A percentile compares a stretch with the other conserved stretches of the same genome.
Conservation (phyloP, 78 protist species). For the Polysphondylium violaceum region DNA sequence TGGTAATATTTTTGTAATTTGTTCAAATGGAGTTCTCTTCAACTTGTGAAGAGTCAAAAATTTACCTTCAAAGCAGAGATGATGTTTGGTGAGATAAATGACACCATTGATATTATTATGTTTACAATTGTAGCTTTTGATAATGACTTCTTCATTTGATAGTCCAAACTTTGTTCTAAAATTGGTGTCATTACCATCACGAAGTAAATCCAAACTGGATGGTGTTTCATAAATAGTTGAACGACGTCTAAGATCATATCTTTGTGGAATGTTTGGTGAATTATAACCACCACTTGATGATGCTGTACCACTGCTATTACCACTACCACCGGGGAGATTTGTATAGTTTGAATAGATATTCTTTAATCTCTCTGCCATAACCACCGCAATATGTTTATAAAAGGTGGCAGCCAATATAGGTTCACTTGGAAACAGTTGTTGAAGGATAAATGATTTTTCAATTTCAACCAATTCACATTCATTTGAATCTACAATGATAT, state of each 20-base stretch:
- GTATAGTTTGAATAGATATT: neutral
- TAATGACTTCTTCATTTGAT: slow-evolving; percentile 66
- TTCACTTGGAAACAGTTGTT: slow-evolving; percentile 60
- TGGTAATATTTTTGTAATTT: slow-evolving; percentile 39
- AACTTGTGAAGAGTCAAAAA: slow-evolving; percentile 53
- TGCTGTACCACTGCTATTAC: neutral
- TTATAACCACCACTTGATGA: neutral
- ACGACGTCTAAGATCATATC: slow-evolving; percentile 1
- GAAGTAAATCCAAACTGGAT: slow-evolving; percentile 1
- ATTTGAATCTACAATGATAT: slow-evolving; percentile 22
- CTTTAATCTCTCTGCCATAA: slow-evolving; percentile 33
- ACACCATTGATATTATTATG: slow-evolving; percentile 69
- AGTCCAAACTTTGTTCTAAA: slow-evolving; percentile 57
- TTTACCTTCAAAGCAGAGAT: slow-evolving; percentile 81
- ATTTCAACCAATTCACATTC: slow-evolving; percentile 62
- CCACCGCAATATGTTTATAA: slow-evolving; percentile 52
- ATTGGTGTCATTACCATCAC: slow-evolving; percentile 31
- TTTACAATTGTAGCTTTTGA: slow-evolving; percentile 64
- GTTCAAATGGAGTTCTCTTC: slow-evolving; percentile 45
- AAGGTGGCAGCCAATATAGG: slow-evolving; percentile 58
- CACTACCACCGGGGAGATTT: neutral
- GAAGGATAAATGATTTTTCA: slow-evolving; percentile 58
- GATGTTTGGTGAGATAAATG: slow-evolving; percentile 63
- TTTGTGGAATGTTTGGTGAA: slow-evolving; percentile 32
- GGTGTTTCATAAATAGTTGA: slow-evolving; percentile 55